Conservation (phyloP, 2,329 filamentous ascomycete species). For the Hymenoscyphus scutula region DNA sequence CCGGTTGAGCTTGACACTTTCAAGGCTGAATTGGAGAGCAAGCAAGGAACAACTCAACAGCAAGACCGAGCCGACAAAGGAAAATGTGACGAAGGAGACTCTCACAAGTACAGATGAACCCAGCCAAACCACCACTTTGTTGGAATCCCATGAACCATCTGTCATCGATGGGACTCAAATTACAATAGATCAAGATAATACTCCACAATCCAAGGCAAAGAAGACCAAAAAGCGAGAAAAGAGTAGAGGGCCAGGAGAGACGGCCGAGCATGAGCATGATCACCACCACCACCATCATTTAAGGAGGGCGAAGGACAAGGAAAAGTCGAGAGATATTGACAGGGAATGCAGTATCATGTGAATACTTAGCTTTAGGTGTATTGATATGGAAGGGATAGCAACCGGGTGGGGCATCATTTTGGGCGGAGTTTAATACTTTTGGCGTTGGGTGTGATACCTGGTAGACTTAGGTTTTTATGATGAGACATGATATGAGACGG, state of each 20-base stretch:
- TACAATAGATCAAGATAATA: conserved; percentile 16
- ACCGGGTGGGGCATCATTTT: background rate
- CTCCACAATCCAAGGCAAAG: conserved; percentile 18
- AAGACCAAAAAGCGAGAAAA: conserved; percentile 32
- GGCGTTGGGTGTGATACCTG: background rate
- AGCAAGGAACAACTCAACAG: conserved; percentile 34
- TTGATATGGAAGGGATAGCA: background rate
- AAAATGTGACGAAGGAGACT: conserved; percentile 7
- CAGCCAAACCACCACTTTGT: background rate
- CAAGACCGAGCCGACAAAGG: conserved; percentile 22
- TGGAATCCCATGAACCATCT: conserved; percentile 17
- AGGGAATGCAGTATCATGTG: conserved; percentile 14
- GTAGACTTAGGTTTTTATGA: background rate
- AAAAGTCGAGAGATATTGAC: conserved; percentile 18
- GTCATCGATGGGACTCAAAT: conserved; percentile 16
- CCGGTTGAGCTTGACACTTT: conserved; percentile 57
- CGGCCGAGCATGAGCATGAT: conserved; percentile 28
- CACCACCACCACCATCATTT: conserved; percentile 27
- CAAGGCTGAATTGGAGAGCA: conserved; percentile 38
- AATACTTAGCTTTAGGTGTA: conserved; percentile 7
- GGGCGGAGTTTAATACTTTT: background rate
- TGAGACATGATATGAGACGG: background rate
- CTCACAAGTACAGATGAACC: background rate
- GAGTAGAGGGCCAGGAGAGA: conserved; percentile 26
- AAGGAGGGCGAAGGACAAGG: conserved; percentile 29